Evolutionary conservation across 2,329 filamentous ascomycete species (phyloP), one percentile per base, ranked within the genome.

Genomic region (Diaporthe sp.): DNA sequence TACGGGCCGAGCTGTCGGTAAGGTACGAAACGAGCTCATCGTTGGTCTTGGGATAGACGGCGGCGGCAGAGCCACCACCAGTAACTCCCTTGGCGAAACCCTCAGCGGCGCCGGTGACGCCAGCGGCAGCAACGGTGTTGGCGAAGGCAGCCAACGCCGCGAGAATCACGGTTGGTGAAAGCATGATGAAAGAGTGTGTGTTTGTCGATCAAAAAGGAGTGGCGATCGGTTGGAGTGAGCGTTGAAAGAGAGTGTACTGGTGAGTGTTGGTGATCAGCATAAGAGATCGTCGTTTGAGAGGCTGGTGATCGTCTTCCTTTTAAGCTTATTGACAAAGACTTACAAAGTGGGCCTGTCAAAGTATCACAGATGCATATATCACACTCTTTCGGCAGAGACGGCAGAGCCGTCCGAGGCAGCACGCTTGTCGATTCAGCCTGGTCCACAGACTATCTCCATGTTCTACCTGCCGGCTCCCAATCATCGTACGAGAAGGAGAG

Each of bases 11-110:
- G 71, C 81, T 82, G 80, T 92, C 89, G 12, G 85, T 84, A 7
- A 93, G 87, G 83, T 91, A 92, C 51, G 84, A 86, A 80, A 88
- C 87, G 61, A 92, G 87, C 86, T 93, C 85, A 32, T 82, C 85
- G 55, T 81, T 90, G 65, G 84, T 88, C 25, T 80, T 83, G 17
- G 90, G 90, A 77, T 89, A 88, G 25, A 88, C 88, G 37, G 88
- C 81, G 12, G 84, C 82, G 30, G 88, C 90, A 74, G 78, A 84
- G 70, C 90, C 90, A 78, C 91, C 91, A 50, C 91, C 91, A 25
- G 91, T 92, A 37, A 90, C 88, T 65, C 89, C 88, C 74, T 83
- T 82, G 65, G 83, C 84, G 76, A 86, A 86, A 10, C 85, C 85
- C 75, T 86, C 81, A 19, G 85, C 82, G n/a, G 82, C 75, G 65